Conservation (phyloP, 2,329 filamentous ascomycete species). For the Didymella keratinophila region DNA sequence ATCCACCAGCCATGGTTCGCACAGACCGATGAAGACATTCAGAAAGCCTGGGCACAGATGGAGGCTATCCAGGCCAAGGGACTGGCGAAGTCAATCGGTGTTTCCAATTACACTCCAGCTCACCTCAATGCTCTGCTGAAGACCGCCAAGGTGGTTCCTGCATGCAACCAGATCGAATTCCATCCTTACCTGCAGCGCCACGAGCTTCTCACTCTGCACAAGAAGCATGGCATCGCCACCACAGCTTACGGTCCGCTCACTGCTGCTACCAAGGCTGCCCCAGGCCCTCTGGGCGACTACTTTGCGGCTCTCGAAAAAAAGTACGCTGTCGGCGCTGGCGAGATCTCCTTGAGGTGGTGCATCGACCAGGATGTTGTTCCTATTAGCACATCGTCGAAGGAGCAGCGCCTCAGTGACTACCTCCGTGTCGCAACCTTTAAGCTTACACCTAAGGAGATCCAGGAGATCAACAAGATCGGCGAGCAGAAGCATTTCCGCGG, state of each 20-base stretch:
- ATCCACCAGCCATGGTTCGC: constrained; percentile 69
- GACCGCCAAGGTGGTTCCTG: constrained; percentile 63
- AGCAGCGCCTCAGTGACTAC: constrained; percentile 66
- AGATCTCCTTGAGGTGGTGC: constrained; percentile 67
- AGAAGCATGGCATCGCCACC: constrained; percentile 58
- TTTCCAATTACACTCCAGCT: constrained; percentile 64
- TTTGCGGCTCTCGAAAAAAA: constrained; percentile 64
- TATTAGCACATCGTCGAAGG: constrained; percentile 68
- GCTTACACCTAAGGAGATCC: constrained; percentile 65
- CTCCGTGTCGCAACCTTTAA: constrained; percentile 64
- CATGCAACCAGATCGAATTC: constrained; percentile 73
- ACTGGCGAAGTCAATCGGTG: constrained; percentile 67
- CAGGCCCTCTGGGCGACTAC: constrained; percentile 64
- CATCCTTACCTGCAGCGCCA: constrained; percentile 72
- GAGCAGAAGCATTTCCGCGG: constrained; percentile 67
- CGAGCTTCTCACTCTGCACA: constrained; percentile 63
- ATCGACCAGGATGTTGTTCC: constrained; percentile 67
- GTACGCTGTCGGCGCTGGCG: constrained; percentile 65
- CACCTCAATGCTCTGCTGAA: constrained; percentile 64
- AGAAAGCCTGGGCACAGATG: constrained; percentile 67
- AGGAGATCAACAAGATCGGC: constrained; percentile 59
- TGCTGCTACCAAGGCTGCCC: constrained; percentile 62
- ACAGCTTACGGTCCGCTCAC: constrained; percentile 57
- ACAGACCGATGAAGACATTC: constrained; percentile 62
- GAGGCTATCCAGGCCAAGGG: constrained; percentile 65